Percentiles rank a stretch among this genome's conserved stretches.
These are phyloP conservation scores for Saprolegnia parasitica DNA, from an alignment of 352 stramenopile genomes.

Conservation along the genomic window DNA sequence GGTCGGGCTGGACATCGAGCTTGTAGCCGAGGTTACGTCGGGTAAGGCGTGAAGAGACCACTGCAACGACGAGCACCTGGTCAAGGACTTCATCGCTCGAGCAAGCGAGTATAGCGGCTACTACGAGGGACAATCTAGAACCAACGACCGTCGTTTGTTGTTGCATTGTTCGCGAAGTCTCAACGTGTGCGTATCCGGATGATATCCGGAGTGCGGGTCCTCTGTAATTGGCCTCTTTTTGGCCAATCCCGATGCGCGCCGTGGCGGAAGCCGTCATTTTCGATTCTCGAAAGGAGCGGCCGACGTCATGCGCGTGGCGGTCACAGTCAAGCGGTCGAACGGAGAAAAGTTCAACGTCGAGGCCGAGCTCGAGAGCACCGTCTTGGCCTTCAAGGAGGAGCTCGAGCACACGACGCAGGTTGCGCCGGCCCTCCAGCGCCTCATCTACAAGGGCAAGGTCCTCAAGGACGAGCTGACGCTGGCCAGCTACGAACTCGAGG, in stretches of 20 bases:
- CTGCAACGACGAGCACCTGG: no score
- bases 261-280: constrained; percentile 14
- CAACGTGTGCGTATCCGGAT: not conserved
- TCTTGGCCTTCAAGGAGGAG: constrained; percentile 71
- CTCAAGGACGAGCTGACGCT: constrained; percentile 86
- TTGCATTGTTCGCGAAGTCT: not conserved
- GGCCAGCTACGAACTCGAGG: constrained; percentile 74
- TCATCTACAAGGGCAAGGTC: constrained; percentile 89
- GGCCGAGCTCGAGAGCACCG: constrained; percentile 57
- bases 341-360: constrained; percentile 79
- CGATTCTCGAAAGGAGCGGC: constrained; percentile 5
- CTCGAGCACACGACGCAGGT: constrained; percentile 69
- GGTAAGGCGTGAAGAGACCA: no score
- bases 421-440: constrained; percentile 64
- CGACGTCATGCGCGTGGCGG: constrained; percentile 36
- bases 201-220: not conserved
- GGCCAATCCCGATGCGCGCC: not conserved
- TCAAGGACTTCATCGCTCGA: no score
- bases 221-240: constrained; percentile 18
- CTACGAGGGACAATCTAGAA: no score
- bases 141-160: not conserved
- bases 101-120: no score
- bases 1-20: no score
- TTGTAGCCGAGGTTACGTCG: no score
- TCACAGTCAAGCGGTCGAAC: constrained; percentile 79